phyloP scores from a whole-genome alignment of 768 basidiomycete species.

The Phanerodontia chrysosporium region DNA sequence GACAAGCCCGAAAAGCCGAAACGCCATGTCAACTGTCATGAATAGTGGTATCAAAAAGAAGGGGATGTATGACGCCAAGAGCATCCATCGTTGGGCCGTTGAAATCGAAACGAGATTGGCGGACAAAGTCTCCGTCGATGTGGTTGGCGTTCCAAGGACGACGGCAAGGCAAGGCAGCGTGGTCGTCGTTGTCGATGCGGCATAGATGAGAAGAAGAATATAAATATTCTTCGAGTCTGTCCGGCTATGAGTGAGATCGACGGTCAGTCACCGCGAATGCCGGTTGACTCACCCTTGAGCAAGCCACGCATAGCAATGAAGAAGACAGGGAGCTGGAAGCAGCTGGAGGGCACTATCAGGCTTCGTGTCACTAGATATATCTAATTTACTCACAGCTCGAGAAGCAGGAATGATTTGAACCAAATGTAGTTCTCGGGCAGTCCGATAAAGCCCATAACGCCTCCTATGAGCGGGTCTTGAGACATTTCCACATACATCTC shows the following conservation, averaged over 20 bases:
- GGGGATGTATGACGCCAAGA: slow-evolving; percentile 70
- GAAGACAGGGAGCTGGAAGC: slow-evolving; percentile 78
- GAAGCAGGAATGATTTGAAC: slow-evolving; percentile 60
- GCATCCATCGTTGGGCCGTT: slow-evolving; percentile 44
- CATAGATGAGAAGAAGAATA: slow-evolving; percentile 66
- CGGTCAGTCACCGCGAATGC: neutral
- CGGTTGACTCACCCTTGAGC: slow-evolving; percentile 43
- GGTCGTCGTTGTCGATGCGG: slow-evolving; percentile 74
- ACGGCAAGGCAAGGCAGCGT: slow-evolving; percentile 66
- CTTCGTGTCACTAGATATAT: too few relatives aligned
- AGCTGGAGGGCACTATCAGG: slow-evolving; percentile 30
- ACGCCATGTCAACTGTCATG: slow-evolving; percentile 72
- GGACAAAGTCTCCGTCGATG: slow-evolving; percentile 29
- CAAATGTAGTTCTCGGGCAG: slow-evolving; percentile 38
- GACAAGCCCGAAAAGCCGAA: slow-evolving; percentile 23
- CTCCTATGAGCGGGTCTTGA: slow-evolving; percentile 63
- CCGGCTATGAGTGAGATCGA: too few relatives aligned
- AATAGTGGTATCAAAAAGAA: slow-evolving; percentile 68
- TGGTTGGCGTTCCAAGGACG: slow-evolving; percentile 49
- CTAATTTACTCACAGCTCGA: slow-evolving; percentile 49
- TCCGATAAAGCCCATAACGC: slow-evolving; percentile 41
- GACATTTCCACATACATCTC: slow-evolving; percentile 52
- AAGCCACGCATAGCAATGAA: slow-evolving; percentile 60
- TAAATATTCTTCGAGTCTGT: slow-evolving; percentile 52
- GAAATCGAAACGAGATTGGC: slow-evolving; percentile 39